Percentiles rank a stretch among this genome's conserved stretches.
phyloP scores from a whole-genome alignment of 2,329 filamentous ascomycete species.

The Grosmannia clavigera region DNA sequence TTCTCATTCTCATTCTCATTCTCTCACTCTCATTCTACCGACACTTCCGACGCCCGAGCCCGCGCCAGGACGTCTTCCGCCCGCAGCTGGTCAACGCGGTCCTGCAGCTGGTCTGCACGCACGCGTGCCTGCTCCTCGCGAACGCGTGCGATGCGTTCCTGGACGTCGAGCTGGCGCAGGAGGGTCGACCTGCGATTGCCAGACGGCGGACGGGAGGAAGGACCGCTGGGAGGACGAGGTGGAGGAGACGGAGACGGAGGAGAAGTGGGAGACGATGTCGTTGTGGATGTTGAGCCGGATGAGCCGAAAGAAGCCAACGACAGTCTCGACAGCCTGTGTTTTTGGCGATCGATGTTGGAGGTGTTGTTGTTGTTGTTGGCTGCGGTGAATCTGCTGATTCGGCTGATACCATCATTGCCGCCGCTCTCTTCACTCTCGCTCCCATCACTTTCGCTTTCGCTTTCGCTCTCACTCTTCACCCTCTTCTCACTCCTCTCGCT shows the following conservation, averaged over 20 bases:
- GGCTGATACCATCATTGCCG: not conserved
- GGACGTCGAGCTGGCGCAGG: slow-evolving; percentile 5
- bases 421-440: not conserved
- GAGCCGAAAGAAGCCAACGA: no score
- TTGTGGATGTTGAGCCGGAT: no score
- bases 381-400: not conserved
- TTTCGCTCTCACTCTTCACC: not conserved
- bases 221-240: not conserved
- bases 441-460: not conserved
- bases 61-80: slow-evolving; percentile 4
- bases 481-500: no score
- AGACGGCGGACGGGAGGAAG: not conserved
- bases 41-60: slow-evolving; percentile 1
- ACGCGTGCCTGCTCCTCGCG: slow-evolving; percentile 1
- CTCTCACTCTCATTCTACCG: not conserved
- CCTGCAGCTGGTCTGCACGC: slow-evolving; percentile 2
- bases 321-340: not conserved
- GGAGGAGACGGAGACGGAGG: not conserved
- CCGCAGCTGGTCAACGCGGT: slow-evolving; percentile 3
- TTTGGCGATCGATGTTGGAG: not conserved
- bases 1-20: no score
- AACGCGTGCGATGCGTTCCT: slow-evolving; percentile 5
- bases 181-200: not conserved
- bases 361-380: not conserved
- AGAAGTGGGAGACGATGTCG: no score